Conservation (phyloP, 768 basidiomycete species). For the Lentinula sp. region DNA sequence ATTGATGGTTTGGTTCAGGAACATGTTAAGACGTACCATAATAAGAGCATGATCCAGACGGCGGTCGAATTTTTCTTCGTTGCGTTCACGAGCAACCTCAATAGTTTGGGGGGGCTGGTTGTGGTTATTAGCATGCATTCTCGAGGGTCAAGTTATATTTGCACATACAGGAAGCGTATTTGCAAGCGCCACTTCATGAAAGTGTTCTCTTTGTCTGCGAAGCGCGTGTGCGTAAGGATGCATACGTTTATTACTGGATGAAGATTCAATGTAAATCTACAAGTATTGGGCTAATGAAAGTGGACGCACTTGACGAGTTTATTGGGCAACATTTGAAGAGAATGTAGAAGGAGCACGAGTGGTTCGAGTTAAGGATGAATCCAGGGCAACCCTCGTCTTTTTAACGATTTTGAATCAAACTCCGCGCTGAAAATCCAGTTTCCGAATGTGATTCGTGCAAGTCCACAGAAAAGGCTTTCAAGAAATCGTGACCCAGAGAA, state of each 20-base stretch:
- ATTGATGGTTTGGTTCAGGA: neutral
- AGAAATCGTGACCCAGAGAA: slow-evolving; percentile 2
- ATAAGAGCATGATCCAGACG: neutral
- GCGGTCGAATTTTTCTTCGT: neutral
- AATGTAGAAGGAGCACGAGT: neutral
- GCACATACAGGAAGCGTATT: neutral
- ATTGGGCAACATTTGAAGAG: neutral
- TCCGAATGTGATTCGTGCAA: neutral
- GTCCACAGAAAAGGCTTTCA: neutral
- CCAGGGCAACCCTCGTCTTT: neutral
- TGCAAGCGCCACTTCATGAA: neutral
- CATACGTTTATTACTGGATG: neutral
- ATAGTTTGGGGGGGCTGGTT: neutral
- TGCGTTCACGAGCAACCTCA: neutral
- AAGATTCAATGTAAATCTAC: neutral
- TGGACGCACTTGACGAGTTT: neutral
- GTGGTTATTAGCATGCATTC: neutral
- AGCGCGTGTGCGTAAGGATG: neutral
- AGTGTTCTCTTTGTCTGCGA: neutral
- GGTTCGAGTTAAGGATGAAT: neutral
- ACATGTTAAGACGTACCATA: neutral
- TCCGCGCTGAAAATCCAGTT: neutral
- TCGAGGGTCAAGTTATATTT: neutral
- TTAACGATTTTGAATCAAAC: neutral
- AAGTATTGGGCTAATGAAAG: no score